Base-by-base conservation (phyloP, 2,329 filamentous ascomycete genomes). In the Nigrograna mackinnonii region DNA sequence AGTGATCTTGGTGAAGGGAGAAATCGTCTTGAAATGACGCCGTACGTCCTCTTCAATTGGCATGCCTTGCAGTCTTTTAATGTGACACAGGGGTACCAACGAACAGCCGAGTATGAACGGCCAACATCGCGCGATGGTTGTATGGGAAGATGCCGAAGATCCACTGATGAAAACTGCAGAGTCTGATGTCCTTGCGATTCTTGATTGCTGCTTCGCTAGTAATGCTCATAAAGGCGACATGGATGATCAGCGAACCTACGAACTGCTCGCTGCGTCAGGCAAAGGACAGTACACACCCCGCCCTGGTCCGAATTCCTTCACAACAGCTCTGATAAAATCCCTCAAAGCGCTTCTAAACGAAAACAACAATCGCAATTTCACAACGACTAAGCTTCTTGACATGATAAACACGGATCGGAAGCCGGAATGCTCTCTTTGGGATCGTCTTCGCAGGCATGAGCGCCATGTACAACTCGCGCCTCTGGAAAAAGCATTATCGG, bases 121-220 rank as follows among this genome's bases (percentile, higher is more conserved):
- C 6, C 16, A 18, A 9, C 33, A 50, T 28, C 5, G 18, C 4
- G 22, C 49, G n/a, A 43, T 22, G 13, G 53, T 47, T 6, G 44
- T 39, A 20, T 63, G 62, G 59, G 35, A 49, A 16, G 34, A 47
- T 18, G 54, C 55, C 1, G 59, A 66, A 33, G 14, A 9, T 6
- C 44, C 35, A 3, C 22, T 62, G 2, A 7, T 53, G 1, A 13
- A 49, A 4, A 12, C 21, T 6, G 44, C 43, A 1, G 32, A 52
- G n/a, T 46, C 41, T 12, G 63, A 67, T 28, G 56, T 60, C 0
- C 43, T 67, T 4, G 41, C 49, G 3, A 60, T 67, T 6, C 44
- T 68, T 2, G 64, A 68, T 37, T 60, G 57, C 19, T 67, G 63
- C 37, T 64, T 39, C 22, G 61, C 62, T 2, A 56, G 59, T 43